These are phyloP conservation scores for Fusarium citri DNA, from an alignment of 2,329 filamentous ascomycete species.

Conservation along the genomic window DNA sequence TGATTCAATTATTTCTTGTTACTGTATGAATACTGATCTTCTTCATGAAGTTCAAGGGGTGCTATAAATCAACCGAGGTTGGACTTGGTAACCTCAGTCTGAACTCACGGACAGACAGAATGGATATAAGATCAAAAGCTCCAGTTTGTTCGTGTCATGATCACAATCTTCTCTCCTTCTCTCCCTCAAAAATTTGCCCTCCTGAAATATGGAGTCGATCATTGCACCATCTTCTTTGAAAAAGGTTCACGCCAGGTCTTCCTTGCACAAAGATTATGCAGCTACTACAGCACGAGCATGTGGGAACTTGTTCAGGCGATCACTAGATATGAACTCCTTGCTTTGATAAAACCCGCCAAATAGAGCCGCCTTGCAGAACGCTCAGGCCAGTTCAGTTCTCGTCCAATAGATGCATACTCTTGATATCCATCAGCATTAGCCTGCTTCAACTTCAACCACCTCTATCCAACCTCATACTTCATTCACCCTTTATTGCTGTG, in stretches of 20 bases:
- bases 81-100: neutral
- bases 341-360: constrained; percentile 29
- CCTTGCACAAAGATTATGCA: constrained; percentile 36
- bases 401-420: constrained; percentile 23
- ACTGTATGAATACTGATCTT: neutral
- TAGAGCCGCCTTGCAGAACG: constrained; percentile 42
- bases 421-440: constrained; percentile 2
- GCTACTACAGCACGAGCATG: constrained; percentile 15
- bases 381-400: constrained; percentile 14
- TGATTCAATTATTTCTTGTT: neutral
- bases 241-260: constrained; percentile 14
- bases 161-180: neutral
- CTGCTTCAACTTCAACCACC: constrained; percentile 5
- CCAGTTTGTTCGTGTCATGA: neutral
- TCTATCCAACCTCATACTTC: constrained; percentile 3
- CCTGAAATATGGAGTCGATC: constrained; percentile 10
- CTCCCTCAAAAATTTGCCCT: constrained; percentile 3
- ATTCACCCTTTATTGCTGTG: constrained; percentile 5
- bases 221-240: constrained; percentile 6
- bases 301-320: constrained; percentile 23
- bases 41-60: neutral
- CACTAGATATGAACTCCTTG: constrained; percentile 35
- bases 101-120: neutral
- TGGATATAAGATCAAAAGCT: constrained; percentile 14
- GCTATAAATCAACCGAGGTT: too few species aligned